phyloP scores from a whole-genome alignment of 139 green algal genomes.

The Diplosphaera chodatii region DNA sequence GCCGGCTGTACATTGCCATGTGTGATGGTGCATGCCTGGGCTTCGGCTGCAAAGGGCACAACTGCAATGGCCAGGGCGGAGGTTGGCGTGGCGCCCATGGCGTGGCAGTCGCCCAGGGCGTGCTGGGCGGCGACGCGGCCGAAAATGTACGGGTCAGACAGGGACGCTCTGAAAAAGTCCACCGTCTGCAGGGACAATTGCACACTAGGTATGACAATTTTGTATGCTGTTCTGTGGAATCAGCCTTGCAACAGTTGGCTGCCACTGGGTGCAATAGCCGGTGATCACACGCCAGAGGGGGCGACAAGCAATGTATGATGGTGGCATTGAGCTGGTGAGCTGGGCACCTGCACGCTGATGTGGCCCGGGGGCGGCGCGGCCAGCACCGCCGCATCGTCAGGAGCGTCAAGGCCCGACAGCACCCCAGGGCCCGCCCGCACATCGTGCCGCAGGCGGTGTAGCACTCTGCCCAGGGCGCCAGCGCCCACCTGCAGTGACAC shows the following conservation, averaged over 20 bases:
- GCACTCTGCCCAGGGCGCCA: slow-evolving; percentile 36
- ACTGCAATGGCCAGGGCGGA: slow-evolving; percentile 69
- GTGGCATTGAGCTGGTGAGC: too few species aligned
- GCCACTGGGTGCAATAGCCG: too few species aligned
- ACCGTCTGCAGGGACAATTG: slow-evolving; percentile 66
- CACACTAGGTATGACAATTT: too few species aligned
- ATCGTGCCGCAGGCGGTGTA: slow-evolving; percentile 39
- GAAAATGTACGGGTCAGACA: slow-evolving; percentile 77
- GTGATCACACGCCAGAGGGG: too few species aligned
- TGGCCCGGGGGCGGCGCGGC: slow-evolving; percentile 42
- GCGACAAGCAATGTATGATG: too few species aligned
- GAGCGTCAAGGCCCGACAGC: slow-evolving; percentile 35
- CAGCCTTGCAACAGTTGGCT: too few species aligned
- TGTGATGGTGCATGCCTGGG: not conserved
- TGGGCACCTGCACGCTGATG: slow-evolving; percentile 39
- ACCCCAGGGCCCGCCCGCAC: slow-evolving; percentile 12
- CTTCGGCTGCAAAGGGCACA: slow-evolving; percentile 48
- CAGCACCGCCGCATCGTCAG: slow-evolving; percentile 70
- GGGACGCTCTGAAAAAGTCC: slow-evolving; percentile 80
- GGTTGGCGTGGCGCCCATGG: slow-evolving; percentile 74
- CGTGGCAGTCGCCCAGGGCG: slow-evolving; percentile 74
- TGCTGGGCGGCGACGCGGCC: slow-evolving; percentile 73
- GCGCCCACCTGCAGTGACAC: slow-evolving; percentile 63
- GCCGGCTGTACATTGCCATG: too few species aligned
- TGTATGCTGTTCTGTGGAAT: too few species aligned